Conservation (phyloP, 2,329 filamentous ascomycete species). For the Talaromyces sp. region DNA sequence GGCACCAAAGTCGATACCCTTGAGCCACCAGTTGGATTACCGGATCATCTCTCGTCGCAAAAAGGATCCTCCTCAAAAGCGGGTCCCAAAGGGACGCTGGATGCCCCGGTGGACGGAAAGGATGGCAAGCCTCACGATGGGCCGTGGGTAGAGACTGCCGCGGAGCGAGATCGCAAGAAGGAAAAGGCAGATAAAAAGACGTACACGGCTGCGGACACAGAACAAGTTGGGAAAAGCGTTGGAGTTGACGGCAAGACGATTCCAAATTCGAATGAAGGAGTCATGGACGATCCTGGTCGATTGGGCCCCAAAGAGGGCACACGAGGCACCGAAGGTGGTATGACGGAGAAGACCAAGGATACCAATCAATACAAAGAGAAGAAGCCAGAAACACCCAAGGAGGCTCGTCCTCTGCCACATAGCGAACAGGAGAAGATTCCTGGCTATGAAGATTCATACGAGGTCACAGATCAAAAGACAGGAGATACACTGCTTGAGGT, state of each 20-base stretch:
- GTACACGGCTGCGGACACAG: conserved; percentile 18
- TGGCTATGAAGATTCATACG: conserved; percentile 37
- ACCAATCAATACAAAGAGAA: conserved; percentile 68
- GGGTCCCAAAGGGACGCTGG: conserved; percentile 58
- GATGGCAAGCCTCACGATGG: conserved; percentile 92
- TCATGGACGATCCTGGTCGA: conserved; percentile 87
- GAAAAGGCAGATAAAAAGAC: conserved; percentile 34
- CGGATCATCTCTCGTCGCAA: conserved; percentile 4
- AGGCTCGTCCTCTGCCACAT: conserved; percentile 75
- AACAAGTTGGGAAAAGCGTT: conserved; percentile 29
- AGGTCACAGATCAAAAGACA: conserved; percentile 40
- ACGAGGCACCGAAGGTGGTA: conserved; percentile 82
- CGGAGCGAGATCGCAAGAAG: conserved; percentile 47
- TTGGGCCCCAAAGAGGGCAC: conserved; percentile 76
- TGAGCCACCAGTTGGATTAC: conserved; percentile 7
- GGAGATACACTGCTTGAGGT: conserved; percentile 55
- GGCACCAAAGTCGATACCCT: conserved; percentile 6
- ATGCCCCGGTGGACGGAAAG: conserved; percentile 85
- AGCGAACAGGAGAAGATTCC: conserved; percentile 70
- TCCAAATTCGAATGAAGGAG: conserved; percentile 64
- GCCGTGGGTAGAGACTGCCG: conserved; percentile 58
- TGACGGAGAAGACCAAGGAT: conserved; percentile 80
- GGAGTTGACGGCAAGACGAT: conserved; percentile 45
- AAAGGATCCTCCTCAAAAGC: conserved; percentile 4
- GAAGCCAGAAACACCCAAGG: conserved; percentile 78